Evolutionary conservation across 1,139 yeast genomes (phyloP), one percentile per base, ranked within the genome.

Genomic region (Candida tropicalis): DNA sequence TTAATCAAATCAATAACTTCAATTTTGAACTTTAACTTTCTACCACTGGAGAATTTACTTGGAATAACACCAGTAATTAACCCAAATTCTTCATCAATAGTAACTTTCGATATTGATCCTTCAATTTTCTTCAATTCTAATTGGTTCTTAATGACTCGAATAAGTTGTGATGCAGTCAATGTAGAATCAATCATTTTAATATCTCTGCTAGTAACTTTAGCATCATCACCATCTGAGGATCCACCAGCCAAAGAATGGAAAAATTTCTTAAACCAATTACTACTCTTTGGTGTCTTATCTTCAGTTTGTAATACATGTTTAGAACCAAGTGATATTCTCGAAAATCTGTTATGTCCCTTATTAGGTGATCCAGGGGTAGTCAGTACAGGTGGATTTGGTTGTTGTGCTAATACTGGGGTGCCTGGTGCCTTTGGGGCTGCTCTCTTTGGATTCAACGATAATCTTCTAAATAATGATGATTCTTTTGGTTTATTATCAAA

Each of bases 111-210:
- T 6, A 79, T 65, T 2, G 81, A 66, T 0, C 83, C 83, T 57
- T 79, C 83, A 45, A 76, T 67, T 42, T 67, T 63, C 53, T 77
- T 76, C 56, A 77, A 60, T 51, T 72, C 73, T 41, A 79, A 57
- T 22, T 78, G 75, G 36, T 66, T 65, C 45, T 59, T 63, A 43
- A 73, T 63, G 10, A 70, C 62, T 38, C 68, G 53, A 44, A 66
- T 57, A 38, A 73, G 60, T 25, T 68, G 68, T 6, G 45, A 43
- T 3, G 74, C 57, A 5, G 55, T 50, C 27, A 72, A 56, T 6
- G 53, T 43, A 1, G 76, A 65, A 46, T 71, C 74, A 29, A 73
- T 59, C 12, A 68, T 63, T 25, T 57, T 57, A 13, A 68, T 57
- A 48, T 66, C 63, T 42, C 46, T 50, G 13, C 40, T 34, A 1